These are phyloP conservation scores for Penicillium atrosanguineum DNA, from an alignment of 495 filamentous ascomycete species.

Conservation along the genomic window DNA sequence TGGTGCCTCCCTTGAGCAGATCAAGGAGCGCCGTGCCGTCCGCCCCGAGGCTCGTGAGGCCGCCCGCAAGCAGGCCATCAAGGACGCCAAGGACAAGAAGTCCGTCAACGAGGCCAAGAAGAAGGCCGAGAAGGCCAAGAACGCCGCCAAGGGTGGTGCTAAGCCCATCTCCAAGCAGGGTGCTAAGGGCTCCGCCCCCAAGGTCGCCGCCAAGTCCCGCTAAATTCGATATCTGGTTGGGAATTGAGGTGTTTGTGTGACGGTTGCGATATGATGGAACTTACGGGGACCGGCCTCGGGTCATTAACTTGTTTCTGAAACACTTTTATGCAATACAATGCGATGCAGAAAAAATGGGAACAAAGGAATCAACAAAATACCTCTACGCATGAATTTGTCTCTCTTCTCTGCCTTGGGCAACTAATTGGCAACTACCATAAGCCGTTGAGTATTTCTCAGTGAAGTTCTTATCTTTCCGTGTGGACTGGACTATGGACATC, in stretches of 20 bases:
- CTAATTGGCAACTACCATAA: not conserved
- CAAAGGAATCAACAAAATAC: conserved; percentile 25
- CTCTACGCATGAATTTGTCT: conserved; percentile 11
- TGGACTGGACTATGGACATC: not conserved
- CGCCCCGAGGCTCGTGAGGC: conserved; percentile 94
- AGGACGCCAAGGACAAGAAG: conserved; percentile 97
- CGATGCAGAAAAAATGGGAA: conserved; percentile 30
- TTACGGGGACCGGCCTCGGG: conserved; percentile 24
- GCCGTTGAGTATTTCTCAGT: not conserved
- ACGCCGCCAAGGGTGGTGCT: conserved; percentile 70
- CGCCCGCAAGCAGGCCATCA: conserved; percentile 87
- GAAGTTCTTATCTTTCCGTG: not conserved
- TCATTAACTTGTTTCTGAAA: conserved; percentile 33
- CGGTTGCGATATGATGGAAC: conserved; percentile 35
- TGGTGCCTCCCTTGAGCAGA: conserved; percentile 96
- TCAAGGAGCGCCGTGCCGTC: conserved; percentile 95
- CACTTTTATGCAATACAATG: conserved; percentile 29
- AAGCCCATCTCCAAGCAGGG: conserved; percentile 92
- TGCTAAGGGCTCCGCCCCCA: conserved; percentile 82
- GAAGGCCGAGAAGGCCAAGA: conserved; percentile 99
- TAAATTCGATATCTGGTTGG: conserved; percentile 54
- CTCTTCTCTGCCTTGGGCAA: not conserved
- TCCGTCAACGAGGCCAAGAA: conserved; percentile 78
- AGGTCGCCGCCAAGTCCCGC: conserved; percentile 84
- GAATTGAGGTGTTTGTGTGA: conserved; percentile 23